Evolutionary conservation across 2,329 filamentous ascomycete genomes (phyloP), one percentile per base, ranked within the genome.

Genomic region (Colletotrichum tropicicola): DNA sequence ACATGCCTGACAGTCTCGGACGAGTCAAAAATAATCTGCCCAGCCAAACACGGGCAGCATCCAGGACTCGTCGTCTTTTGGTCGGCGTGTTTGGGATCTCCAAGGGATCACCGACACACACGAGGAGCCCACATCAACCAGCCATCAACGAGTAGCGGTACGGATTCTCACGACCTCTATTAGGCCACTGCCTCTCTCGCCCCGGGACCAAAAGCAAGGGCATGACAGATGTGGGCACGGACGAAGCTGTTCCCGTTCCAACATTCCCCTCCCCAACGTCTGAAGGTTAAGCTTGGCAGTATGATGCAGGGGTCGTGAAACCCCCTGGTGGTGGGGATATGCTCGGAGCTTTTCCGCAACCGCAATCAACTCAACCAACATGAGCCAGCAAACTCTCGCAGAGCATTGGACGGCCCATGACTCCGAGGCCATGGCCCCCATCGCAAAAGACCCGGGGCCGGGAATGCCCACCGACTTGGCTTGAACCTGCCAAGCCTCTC

Each of bases 291-390:
- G 57, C 62, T 65, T 62, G 62, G 62, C 62, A 45, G 57, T 65
- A 55, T 62, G 58, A 56, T 23, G 43, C 62, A 62, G 51, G 62
- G 62, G 30, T 62, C 57, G 62, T 65, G 62, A 65, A 65, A 65
- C 62, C 49, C 61, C 32, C 49, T 21, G 39, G 49, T 44, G 61
- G 57, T 35, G 57, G 43, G 25, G 27, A 48, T 15, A 48, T n/a
- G 32, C 41, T 59, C 60, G 60, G 60, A 60, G 48, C 55, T 17
- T 53, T 54, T 44, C 56, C 61, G 56, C 48, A 47, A 48, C 32
- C 48, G 32, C 28, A 32, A 25, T 55, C 43, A 23, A 12, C 43
- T 43, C 52, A 17, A 23, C 37, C 52, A 53, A 53, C 49, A 41
- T 8, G 4, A 15, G n/a, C 39, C n/a, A 21, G 7, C n/a, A n/a